Percentiles rank a stretch among this genome's conserved stretches.
Conservation (phyloP, 805 yeast species). For the Saturnispora hagleri region DNA sequence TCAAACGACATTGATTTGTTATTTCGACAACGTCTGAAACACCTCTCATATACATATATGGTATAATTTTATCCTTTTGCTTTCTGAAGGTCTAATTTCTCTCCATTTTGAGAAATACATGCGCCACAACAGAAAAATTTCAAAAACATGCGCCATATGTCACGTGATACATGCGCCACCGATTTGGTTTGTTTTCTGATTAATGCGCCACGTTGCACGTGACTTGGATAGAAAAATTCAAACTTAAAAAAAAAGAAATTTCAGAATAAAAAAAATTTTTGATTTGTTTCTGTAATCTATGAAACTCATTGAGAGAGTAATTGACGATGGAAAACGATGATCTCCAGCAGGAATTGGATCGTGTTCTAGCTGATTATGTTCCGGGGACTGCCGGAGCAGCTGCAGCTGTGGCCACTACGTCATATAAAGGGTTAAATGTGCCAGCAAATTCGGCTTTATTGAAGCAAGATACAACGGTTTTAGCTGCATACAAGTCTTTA, state of each 20-base stretch:
- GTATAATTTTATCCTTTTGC: not conserved
- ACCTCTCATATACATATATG: not conserved
- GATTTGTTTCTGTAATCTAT: not conserved
- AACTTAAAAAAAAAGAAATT: not conserved
- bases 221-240: not conserved
- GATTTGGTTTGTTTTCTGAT: no score
- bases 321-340: slow-evolving; percentile 6
- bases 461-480: slow-evolving; percentile 18
- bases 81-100: not conserved
- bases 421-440: slow-evolving; percentile 25
- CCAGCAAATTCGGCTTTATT: slow-evolving; percentile 29
- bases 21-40: not conserved
- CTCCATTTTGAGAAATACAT: not conserved
- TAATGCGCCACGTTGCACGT: slow-evolving; percentile 3
- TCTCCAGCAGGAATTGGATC: slow-evolving; percentile 8
- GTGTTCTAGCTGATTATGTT: slow-evolving; percentile 7
- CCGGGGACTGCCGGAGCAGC: slow-evolving; percentile 2
- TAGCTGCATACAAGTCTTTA: slow-evolving; percentile 22
- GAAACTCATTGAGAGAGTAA: not conserved
- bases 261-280: not conserved
- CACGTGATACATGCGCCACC: not conserved
- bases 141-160: slow-evolving; percentile 1
- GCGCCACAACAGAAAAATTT: not conserved
- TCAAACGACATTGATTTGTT: slow-evolving; percentile 52
- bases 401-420: slow-evolving; percentile 2